Evolutionary conservation across 2,329 filamentous ascomycete genomes (phyloP), one percentile per base, ranked within the genome.

Genomic region (Tetracladium maxilliforme): DNA sequence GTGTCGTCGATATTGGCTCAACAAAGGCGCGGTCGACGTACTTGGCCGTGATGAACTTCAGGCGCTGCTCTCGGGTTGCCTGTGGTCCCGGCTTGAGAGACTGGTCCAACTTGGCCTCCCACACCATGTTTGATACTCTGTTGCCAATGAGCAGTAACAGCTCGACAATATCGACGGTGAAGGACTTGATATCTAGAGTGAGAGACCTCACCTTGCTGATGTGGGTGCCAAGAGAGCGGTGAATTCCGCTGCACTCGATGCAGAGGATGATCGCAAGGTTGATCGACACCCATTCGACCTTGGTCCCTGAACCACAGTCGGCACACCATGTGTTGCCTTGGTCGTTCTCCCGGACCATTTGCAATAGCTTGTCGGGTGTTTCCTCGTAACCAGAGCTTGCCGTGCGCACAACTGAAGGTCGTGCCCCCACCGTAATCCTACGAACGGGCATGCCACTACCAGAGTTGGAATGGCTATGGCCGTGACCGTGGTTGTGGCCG

Each of bases 251-350:
- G 53, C 90, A 98, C 50, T 98, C 87, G 45, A 94, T 94, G 54
- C 90, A 98, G 12, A 98, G 66, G 27, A 98, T 76, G 31, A 98
- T 93, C 22, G 82, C 90, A 5, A 98, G 64, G 42, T 98, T 98
- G 52, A 98, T 93, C 0, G 90, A 95, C 15, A 95, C 90, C 90
- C 90, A 98, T 50, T 98, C 90, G 13, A 93, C 86, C 55, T 94
- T 95, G 43, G 74, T 70, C 17, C 79, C 77, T 6, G 84, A 92
- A 8, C 82, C 81, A 44, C 90, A 98, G 48, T 98, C 90, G 10
- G 90, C 90, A 46, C 90, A 98, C 67, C 78, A 80, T 37, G 71
- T 77, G 50, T 98, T 98, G 20, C 83, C 86, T 41, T 92, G 79
- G 43, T 98, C 90, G 24, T 78, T 80, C 30, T 92, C 81, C 24